Conservation (phyloP, 495 filamentous ascomycete species). For the Penicillium turbatum region DNA sequence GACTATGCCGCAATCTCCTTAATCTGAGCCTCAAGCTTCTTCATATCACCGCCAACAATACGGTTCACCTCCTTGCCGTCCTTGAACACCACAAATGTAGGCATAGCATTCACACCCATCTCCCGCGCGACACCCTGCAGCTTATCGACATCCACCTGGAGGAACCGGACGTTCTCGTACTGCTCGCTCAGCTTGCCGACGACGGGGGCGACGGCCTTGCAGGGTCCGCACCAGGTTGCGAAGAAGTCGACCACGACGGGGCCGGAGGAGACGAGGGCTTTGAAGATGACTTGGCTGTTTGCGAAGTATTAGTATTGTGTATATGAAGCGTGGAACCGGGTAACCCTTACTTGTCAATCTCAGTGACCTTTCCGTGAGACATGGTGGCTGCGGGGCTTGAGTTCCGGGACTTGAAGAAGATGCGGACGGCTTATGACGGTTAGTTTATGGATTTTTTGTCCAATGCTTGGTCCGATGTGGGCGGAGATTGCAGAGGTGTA, state of each 20-base stretch:
- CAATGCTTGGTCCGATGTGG: neutral
- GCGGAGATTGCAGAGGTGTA: too few species aligned
- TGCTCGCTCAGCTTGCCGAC: slow-evolving; percentile 31
- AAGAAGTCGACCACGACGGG: slow-evolving; percentile 29
- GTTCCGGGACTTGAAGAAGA: slow-evolving; percentile 14
- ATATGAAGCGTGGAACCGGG: neutral
- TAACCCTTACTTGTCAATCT: slow-evolving; percentile 28
- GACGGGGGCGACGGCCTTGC: slow-evolving; percentile 25
- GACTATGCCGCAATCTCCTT: slow-evolving; percentile 26
- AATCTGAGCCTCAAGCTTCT: slow-evolving; percentile 47
- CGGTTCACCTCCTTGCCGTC: slow-evolving; percentile 52
- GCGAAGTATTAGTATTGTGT: slow-evolving; percentile 6
- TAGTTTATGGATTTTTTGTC: slow-evolving; percentile 1
- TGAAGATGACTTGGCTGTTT: slow-evolving; percentile 29
- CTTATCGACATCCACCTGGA: slow-evolving; percentile 85
- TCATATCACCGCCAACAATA: slow-evolving; percentile 72
- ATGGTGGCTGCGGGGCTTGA: slow-evolving; percentile 14
- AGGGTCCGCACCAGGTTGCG: slow-evolving; percentile 30
- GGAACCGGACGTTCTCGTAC: slow-evolving; percentile 59
- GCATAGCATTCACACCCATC: slow-evolving; percentile 80
- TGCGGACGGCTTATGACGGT: slow-evolving; percentile 19
- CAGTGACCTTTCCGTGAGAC: slow-evolving; percentile 27
- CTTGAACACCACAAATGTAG: slow-evolving; percentile 80
- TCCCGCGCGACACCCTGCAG: slow-evolving; percentile 66
- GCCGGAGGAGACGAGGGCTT: slow-evolving; percentile 25